Evolutionary conservation across 805 yeast genomes (phyloP), one percentile per base, ranked within the genome.

Genomic region (Yarrowia osloensis): DNA sequence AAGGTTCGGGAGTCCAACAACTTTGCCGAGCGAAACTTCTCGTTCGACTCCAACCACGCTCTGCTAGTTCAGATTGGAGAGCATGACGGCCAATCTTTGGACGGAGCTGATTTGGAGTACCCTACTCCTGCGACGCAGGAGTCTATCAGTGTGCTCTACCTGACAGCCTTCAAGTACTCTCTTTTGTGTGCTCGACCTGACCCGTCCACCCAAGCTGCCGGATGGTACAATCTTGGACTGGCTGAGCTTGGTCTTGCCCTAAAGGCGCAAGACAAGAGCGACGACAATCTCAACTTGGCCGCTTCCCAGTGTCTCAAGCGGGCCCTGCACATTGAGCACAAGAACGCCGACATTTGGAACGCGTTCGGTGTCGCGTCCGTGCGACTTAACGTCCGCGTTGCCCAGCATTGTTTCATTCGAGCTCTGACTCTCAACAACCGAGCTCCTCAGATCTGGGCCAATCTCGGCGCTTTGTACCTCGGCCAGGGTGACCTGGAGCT

Each of bases 381-480:
- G 66, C 78, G 85, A 3, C 76, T 81, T 4, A 89, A 86, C 70
- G 87, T 94, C 0, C 82, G 84, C 57, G 89, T 91, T 7, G 81
- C 98, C 0, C 99, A 95, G 77, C 99, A 95, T 77, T 91, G 97
- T 75, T 91, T 90, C 72, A 89, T 95, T 71, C 88, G 90, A 70
- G 93, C 98, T 0, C 78, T 87, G 2, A 81, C 90, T 0, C 77
- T 92, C 44, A 88, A 90, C 57, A 84, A 89, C 7, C 84, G 85
- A 65, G 90, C 89, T 67, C 84, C 88, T 3, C 78, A 78, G 19
- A 83, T 87, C 5, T 95, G 98, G 97, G 82, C 87, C 17, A 90
- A 91, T 71, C 78, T 95, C 68, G 97, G 96, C 0, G 83, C 89
- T 7, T 79, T 95, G 39, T 93, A 90, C 71, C 77, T 94, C 68